Conservation (phyloP, 2,329 filamentous ascomycete genomes). For the Botrytis deweyae region DNA sequence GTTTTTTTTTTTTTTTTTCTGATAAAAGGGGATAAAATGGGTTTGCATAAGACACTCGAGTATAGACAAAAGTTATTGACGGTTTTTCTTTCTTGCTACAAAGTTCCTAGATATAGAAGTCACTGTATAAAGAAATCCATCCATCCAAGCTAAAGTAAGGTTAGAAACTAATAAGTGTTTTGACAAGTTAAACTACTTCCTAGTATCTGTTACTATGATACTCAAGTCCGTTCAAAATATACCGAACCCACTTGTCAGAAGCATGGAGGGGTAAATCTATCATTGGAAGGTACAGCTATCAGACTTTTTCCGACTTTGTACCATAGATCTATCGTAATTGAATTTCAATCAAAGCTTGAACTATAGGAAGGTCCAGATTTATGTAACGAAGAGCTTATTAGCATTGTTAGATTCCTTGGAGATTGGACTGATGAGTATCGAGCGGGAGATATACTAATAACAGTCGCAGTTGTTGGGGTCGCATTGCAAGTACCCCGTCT, state of each 20-base stretch:
- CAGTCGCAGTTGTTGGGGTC: background rate
- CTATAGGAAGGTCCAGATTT: background rate
- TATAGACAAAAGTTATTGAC: background rate
- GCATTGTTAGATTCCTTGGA: background rate
- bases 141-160: background rate
- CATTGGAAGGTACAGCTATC: background rate
- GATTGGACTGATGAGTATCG: background rate
- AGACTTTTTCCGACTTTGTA: background rate
- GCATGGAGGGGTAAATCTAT: too few species aligned
- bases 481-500: too few species aligned
- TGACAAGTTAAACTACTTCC: background rate
- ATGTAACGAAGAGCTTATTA: background rate
- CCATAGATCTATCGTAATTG: background rate
- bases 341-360: background rate
- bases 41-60: background rate
- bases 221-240: too few species aligned
- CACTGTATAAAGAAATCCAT: background rate
- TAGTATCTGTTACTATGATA: background rate
- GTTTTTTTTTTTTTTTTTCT: too few species aligned
- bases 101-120: too few species aligned
- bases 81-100: background rate
- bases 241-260: background rate
- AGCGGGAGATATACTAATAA: background rate
- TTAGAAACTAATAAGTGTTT: background rate
- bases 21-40: background rate